A percentile compares a stretch with the other conserved stretches of the same genome.
phyloP scores from a whole-genome alignment of 1,139 yeast species.

The Suhomyces atakaporum region DNA sequence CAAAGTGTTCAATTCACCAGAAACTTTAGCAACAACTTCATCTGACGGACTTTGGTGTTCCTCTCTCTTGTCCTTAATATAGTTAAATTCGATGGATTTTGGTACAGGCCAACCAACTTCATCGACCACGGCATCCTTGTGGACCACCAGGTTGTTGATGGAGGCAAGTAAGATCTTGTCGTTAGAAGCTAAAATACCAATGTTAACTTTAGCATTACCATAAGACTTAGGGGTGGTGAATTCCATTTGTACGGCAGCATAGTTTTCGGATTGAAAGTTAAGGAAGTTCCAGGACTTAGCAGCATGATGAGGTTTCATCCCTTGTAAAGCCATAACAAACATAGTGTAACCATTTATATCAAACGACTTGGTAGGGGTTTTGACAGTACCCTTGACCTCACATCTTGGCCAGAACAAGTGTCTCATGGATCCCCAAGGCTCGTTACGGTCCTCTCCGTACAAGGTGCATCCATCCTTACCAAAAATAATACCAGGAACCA shows the following conservation, averaged over 20 bases:
- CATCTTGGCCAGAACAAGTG: conserved; percentile 97
- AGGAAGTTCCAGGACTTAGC: conserved; percentile 96
- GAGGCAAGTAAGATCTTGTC: conserved; percentile 68
- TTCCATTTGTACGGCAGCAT: conserved; percentile 87
- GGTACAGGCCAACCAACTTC: conserved; percentile 96
- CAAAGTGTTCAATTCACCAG: conserved; percentile 57
- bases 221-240: conserved; percentile 92
- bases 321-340: conserved; percentile 98
- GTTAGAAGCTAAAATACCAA: conserved; percentile 71
- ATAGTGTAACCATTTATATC: conserved; percentile 62
- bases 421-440: conserved; percentile 98
- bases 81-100: conserved; percentile 58
- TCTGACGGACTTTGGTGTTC: conserved; percentile 30
- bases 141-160: conserved; percentile 64
- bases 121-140: conserved; percentile 60
- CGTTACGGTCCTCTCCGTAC: conserved; percentile 76
- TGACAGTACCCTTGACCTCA: conserved; percentile 62
- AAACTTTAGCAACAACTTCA: conserved; percentile 42
- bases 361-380: conserved; percentile 27
- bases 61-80: conserved; percentile 47
- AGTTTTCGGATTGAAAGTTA: conserved; percentile 77
- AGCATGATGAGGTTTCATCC: conserved; percentile 99
- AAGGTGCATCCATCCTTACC: conserved; percentile 84
- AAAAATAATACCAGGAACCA: conserved; percentile 84
- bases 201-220: conserved; percentile 75